These are phyloP conservation scores for Papilionanthe hybrid DNA, from an alignment of 116 monocot species.

Conservation along the genomic window DNA sequence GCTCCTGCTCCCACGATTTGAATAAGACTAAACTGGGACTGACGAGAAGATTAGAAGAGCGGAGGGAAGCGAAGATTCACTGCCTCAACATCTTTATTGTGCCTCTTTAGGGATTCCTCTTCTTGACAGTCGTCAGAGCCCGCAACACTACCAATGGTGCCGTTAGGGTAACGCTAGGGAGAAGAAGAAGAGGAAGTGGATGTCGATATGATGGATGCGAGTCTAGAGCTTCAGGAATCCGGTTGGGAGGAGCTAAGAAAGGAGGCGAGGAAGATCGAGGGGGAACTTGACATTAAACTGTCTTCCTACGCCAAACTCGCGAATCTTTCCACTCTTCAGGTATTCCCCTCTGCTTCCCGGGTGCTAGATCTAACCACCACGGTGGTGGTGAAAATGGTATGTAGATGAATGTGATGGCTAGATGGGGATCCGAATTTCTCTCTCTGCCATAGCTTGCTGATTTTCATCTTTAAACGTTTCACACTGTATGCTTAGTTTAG, in stretches of 20 bases:
- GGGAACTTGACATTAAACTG: slow-evolving; percentile 90
- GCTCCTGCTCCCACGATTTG: no score
- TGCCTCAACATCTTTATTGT: background rate
- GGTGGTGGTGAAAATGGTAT: background rate
- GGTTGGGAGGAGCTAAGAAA: slow-evolving; percentile 91
- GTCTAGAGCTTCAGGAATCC: slow-evolving; percentile 65
- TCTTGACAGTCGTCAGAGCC: background rate
- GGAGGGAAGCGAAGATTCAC: background rate
- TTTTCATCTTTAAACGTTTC: background rate
- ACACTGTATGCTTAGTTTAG: background rate
- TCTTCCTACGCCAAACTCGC: slow-evolving; percentile 69
- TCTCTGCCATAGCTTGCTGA: background rate
- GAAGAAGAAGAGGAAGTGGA: background rate
- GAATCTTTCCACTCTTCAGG: slow-evolving; percentile 15
- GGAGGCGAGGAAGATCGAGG: slow-evolving; percentile 92
- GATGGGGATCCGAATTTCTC: background rate
- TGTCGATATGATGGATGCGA: slow-evolving; percentile 10
- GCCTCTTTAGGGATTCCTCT: background rate
- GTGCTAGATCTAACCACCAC: background rate
- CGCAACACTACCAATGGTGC: background rate
- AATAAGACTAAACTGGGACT: background rate
- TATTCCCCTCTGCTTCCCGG: background rate
- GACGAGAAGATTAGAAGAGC: background rate
- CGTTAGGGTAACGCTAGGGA: background rate
- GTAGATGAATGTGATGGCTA: background rate